Conservation (phyloP, 257 asterid species). For the Mentha longifolia region DNA sequence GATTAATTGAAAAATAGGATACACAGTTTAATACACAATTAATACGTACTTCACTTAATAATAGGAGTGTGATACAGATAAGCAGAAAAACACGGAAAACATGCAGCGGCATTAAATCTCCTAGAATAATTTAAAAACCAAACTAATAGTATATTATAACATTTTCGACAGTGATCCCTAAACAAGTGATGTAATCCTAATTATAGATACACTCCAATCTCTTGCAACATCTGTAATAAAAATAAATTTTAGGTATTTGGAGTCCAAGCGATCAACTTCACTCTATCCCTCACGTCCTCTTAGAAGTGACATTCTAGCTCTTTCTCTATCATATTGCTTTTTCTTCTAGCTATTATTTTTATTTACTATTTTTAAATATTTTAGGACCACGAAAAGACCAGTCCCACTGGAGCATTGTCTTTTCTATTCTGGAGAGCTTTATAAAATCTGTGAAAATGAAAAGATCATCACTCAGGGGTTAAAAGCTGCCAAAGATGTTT, state of each 20-base stretch:
- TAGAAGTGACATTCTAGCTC: slow-evolving; percentile 17
- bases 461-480: slow-evolving; percentile 78
- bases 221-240: not conserved
- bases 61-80: not conserved
- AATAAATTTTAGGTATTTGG: slow-evolving; percentile 6
- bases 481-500: slow-evolving; percentile 82
- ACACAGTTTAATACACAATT: not conserved
- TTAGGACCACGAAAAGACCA: slow-evolving; percentile 95
- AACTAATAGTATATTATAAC: no score
- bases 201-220: not conserved
- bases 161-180: not conserved
- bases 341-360: not conserved
- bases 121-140: no score
- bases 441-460: slow-evolving; percentile 89
- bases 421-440: slow-evolving; percentile 92
- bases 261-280: not conserved
- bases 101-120: not conserved
- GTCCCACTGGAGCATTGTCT: slow-evolving; percentile 98
- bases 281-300: not conserved
- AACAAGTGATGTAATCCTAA: not conserved
- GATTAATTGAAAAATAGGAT: not conserved
- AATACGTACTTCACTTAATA: not conserved
- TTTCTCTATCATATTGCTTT: slow-evolving; percentile 23
- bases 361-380: slow-evolving; percentile 1
- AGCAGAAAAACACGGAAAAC: not conserved